Evolutionary conservation across 106 monocot genomes (phyloP), one percentile per base, ranked within the genome.

Genomic region (Ottelia alismoides): DNA sequence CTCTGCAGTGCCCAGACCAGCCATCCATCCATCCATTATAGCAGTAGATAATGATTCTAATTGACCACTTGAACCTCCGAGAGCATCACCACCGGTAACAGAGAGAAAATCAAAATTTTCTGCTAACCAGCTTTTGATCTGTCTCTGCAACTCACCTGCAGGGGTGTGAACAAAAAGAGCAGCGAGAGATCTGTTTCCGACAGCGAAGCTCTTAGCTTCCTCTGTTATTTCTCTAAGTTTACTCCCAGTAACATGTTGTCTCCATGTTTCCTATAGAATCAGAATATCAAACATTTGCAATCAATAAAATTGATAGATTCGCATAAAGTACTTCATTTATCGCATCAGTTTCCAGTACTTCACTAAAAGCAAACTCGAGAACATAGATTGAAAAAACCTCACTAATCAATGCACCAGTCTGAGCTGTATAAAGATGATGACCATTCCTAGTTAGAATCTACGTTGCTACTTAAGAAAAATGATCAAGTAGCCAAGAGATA

Each of bases 1-100:
- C 49, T 77, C 82, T 30, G 96, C 82, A 65, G 85, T 66, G 60
- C 96, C 96, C 59, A 98, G 84, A 57, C 96, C 96, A 68, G 96
- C 85, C 96, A 98, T 98, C 96, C 96, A 98, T 52, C 96, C 96
- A 77, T 98, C 96, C 96, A 98, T 98, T 47, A 98, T 98, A 45
- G 96, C 96, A 57, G 90, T 98, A 5, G 96, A 98, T 4, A 98
- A 55, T 65, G 90, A 79, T 61, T 98, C 96, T 44, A 90, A 55
- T 45, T 98, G 82, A 0, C 89, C 90, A 16, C 78, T 75, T 21
- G 78, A 50, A 61, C 81, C 94, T 25, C 75, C 84, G 27, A 64
- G 22, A 48, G 64, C 74, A 67, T 85, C 96, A 79, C 52, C 70
- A 19, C 76, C 79, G 48, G 79, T 68, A 49, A 85, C 79, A 31